phyloP scores from a whole-genome alignment of 2,329 filamentous ascomycete genomes.

The Hirsutella minnesotensis region DNA sequence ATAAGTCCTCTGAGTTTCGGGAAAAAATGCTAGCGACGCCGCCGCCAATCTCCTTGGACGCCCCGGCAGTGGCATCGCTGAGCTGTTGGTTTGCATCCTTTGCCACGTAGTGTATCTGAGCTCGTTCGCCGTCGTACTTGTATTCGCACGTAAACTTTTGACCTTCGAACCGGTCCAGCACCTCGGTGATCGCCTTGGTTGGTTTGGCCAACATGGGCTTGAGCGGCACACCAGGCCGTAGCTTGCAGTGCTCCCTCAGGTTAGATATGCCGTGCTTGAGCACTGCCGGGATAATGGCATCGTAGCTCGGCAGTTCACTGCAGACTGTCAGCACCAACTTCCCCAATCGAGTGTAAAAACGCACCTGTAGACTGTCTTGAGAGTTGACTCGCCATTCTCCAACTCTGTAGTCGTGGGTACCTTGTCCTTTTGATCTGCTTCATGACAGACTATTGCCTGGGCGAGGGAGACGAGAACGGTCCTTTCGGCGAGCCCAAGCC shows the following conservation, averaged over 20 bases:
- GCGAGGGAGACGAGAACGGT: constrained; percentile 83
- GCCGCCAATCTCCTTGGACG: constrained; percentile 52
- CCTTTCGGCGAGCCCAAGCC: constrained; percentile 82
- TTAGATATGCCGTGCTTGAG: constrained; percentile 86
- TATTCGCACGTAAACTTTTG: constrained; percentile 97
- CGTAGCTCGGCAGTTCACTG: constrained; percentile 83
- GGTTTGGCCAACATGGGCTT: constrained; percentile 99
- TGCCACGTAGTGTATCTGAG: constrained; percentile 90
- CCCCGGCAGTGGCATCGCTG: constrained; percentile 45
- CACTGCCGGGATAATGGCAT: constrained; percentile 70
- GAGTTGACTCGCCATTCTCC: constrained; percentile 68
- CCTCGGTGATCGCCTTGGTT: constrained; percentile 95
- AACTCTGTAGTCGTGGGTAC: constrained; percentile 64
- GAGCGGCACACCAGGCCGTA: constrained; percentile 84
- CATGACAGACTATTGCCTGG: constrained; percentile 78
- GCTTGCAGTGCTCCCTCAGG: constrained; percentile 76
- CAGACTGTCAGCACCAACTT: not conserved
- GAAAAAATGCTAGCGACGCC: constrained; percentile 93
- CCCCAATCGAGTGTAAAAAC: constrained; percentile 8
- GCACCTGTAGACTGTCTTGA: constrained; percentile 85
- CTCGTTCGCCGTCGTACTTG: constrained; percentile 95
- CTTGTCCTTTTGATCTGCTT: constrained; percentile 59
- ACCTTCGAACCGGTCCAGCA: constrained; percentile 88
- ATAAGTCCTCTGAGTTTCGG: constrained; percentile 90
- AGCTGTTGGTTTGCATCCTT: constrained; percentile 64